Percentiles rank a stretch among this genome's conserved stretches.
These are phyloP conservation scores for Trichophyton schoenleinii DNA, from an alignment of 2,329 filamentous ascomycete species.

Conservation along the genomic window DNA sequence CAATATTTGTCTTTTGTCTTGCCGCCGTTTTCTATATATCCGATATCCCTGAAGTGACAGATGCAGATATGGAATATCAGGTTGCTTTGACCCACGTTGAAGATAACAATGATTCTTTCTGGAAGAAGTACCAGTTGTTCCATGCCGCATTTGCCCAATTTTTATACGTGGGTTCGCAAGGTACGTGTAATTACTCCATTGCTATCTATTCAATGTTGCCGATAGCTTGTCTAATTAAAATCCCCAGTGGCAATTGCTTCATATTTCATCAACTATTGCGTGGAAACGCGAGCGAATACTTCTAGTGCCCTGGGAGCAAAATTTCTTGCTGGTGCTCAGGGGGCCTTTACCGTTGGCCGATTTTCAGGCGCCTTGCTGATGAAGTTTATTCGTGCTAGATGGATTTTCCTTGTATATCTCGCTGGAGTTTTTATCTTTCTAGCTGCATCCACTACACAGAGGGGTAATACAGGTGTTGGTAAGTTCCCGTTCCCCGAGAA, in stretches of 20 bases:
- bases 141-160: constrained; percentile 66
- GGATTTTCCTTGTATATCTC: constrained; percentile 58
- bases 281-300: constrained; percentile 45
- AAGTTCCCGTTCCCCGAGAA: constrained; percentile 3
- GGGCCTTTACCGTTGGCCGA: constrained; percentile 57
- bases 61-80: constrained; percentile 55
- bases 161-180: constrained; percentile 68
- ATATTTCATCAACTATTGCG: constrained; percentile 65
- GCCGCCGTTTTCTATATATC: constrained; percentile 55
- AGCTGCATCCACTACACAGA: constrained; percentile 37
- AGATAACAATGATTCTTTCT: constrained; percentile 44
- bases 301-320: constrained; percentile 47
- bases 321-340: constrained; percentile 63
- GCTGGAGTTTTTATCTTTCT: constrained; percentile 49
- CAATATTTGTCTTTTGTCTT: constrained; percentile 55
- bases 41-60: constrained; percentile 59
- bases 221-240: not conserved
- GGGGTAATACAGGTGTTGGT: constrained; percentile 37
- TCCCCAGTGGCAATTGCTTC: constrained; percentile 34
- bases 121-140: constrained; percentile 62
- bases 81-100: constrained; percentile 44
- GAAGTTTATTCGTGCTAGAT: constrained; percentile 54
- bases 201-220: constrained; percentile 18
- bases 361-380: constrained; percentile 56
- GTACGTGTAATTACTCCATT: constrained; percentile 24